A percentile compares a stretch with the other conserved stretches of the same genome.
phyloP scores from a whole-genome alignment of 192 early-diverging fungal species.

The Backusella luteola region DNA sequence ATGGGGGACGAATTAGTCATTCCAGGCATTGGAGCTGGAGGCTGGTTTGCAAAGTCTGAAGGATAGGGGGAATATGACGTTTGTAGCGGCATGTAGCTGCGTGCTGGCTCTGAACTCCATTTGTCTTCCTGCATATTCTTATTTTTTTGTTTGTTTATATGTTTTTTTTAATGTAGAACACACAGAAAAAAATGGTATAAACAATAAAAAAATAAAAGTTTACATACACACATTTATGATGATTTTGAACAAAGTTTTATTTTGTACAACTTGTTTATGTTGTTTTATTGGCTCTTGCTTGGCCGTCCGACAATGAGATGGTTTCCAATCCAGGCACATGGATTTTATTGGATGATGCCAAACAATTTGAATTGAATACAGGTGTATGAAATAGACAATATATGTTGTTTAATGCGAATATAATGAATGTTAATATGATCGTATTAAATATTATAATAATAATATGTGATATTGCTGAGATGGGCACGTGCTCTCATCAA shows the following conservation, averaged over 20 bases:
- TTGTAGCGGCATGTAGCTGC: conserved; percentile 3
- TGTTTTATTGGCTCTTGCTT: background rate
- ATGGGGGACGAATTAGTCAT: background rate
- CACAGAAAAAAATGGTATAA: background rate
- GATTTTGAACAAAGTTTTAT: background rate
- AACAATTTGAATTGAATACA: background rate
- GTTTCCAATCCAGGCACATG: background rate
- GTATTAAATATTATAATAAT: background rate
- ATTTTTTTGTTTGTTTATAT: background rate
- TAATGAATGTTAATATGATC: background rate
- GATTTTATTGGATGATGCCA: background rate
- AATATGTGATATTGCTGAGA: background rate
- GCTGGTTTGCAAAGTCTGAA: background rate
- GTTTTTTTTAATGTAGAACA: background rate
- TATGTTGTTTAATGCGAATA: too few relatives aligned
- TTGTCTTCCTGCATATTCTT: conserved; percentile 1
- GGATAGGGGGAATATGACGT: conserved; percentile 4
- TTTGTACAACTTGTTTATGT: background rate
- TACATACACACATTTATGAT: background rate
- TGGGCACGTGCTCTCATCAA: background rate
- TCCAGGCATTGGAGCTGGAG: background rate
- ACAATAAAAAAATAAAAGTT: background rate
- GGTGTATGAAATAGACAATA: background rate
- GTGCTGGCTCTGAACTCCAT: background rate
- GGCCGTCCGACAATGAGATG: background rate